Evolutionary conservation across 257 asterid genomes (phyloP).

Genomic region (Leptodermis oblonga): DNA sequence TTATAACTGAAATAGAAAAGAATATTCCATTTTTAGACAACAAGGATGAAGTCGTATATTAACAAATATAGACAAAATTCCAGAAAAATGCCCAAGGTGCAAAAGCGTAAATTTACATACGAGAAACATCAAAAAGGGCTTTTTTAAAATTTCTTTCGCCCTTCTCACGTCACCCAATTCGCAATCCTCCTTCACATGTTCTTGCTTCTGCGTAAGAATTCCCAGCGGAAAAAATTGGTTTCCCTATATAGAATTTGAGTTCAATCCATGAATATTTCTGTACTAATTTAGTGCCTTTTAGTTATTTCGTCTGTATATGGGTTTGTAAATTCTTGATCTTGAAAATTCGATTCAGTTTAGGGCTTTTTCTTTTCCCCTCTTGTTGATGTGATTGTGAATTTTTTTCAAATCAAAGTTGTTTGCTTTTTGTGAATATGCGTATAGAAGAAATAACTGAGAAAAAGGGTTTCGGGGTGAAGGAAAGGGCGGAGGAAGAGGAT

Average conservation of each 20-base stretch:
- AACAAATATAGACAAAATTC: not conserved
- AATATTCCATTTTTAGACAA: too few species aligned
- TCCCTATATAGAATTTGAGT: not conserved
- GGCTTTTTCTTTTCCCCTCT: too few species aligned
- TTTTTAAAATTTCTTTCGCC: not conserved
- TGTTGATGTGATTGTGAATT: not conserved
- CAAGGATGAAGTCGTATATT: too few species aligned
- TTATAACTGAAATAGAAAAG: too few species aligned
- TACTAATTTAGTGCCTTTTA: not conserved
- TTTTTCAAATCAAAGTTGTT: too few species aligned
- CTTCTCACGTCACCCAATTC: conserved; percentile 9
- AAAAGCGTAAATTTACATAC: not conserved
- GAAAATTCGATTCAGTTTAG: not conserved
- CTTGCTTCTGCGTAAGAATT: not conserved
- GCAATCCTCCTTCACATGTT: not conserved
- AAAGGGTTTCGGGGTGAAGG: conserved; percentile 19
- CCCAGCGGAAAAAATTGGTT: not conserved
- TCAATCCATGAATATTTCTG: not conserved
- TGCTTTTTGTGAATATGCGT: conserved; percentile 33
- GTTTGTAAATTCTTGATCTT: not conserved
- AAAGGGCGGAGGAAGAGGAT: conserved; percentile 16
- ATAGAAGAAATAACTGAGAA: conserved; percentile 41
- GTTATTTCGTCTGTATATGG: not conserved
- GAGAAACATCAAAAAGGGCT: conserved; percentile 4
- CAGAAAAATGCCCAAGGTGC: not conserved